phyloP scores from a whole-genome alignment of 2,329 filamentous ascomycete species.

The Claviceps pusilla region DNA sequence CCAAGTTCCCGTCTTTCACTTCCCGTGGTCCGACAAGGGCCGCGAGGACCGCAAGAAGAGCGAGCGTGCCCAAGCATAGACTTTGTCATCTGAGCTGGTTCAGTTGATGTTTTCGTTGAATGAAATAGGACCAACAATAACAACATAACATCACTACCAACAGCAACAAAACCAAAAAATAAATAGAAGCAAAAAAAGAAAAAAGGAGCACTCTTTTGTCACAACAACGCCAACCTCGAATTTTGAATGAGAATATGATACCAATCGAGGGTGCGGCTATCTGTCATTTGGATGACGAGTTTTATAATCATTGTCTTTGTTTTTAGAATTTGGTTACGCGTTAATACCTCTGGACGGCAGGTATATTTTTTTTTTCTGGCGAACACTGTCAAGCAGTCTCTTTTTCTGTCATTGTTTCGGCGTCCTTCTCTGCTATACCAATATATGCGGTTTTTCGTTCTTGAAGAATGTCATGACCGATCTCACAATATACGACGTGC shows the following conservation, averaged over 20 bases:
- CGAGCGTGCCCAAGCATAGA: constrained; percentile 12
- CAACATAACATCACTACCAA: not conserved
- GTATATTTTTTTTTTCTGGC: too few relatives aligned
- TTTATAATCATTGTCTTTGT: too few relatives aligned
- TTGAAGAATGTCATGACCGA: too few relatives aligned
- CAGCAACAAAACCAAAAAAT: not conserved
- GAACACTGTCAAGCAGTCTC: too few relatives aligned
- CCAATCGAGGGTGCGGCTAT: not conserved
- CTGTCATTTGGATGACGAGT: not conserved
- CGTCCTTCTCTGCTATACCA: too few relatives aligned
- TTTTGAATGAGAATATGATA: not conserved
- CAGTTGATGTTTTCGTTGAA: not conserved
- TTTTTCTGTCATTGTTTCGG: too few relatives aligned
- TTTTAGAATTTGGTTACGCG: too few relatives aligned
- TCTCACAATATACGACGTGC: too few relatives aligned
- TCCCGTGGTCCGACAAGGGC: constrained; percentile 81
- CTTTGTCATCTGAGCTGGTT: not conserved
- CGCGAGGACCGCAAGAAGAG: constrained; percentile 40
- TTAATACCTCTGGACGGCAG: too few relatives aligned
- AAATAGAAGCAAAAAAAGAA: not conserved
- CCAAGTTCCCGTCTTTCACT: constrained; percentile 80
- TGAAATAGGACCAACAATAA: not conserved
- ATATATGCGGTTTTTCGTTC: too few relatives aligned
- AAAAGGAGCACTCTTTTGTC: not conserved
- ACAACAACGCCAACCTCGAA: not conserved